Percentiles rank a stretch among this genome's conserved stretches.
These are phyloP conservation scores for Tolypocladium ovalisporum DNA, from an alignment of 2,329 filamentous ascomycete genomes.

Conservation along the genomic window DNA sequence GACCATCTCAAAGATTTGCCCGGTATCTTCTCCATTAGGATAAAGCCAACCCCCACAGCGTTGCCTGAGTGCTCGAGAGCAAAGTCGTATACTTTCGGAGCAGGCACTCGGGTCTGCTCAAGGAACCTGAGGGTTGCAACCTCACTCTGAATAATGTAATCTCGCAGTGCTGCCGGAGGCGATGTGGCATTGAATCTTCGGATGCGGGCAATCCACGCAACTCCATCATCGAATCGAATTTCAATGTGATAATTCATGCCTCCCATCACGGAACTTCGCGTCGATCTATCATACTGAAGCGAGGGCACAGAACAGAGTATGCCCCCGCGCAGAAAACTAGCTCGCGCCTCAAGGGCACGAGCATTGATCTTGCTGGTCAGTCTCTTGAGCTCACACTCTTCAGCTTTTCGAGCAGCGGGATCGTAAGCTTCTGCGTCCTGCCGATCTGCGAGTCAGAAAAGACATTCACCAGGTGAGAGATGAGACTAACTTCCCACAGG, in stretches of 20 bases:
- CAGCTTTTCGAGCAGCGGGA: constrained; percentile 19
- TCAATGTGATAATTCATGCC: constrained; percentile 33
- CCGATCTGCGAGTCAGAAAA: constrained; percentile 6
- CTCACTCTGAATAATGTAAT: constrained; percentile 28
- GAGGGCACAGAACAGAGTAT: constrained; percentile 22
- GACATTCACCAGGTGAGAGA: background rate
- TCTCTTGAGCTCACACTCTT: constrained; percentile 19
- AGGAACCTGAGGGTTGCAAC: constrained; percentile 29
- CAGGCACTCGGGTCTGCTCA: constrained; percentile 20
- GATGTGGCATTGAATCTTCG: constrained; percentile 28
- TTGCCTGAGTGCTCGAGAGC: constrained; percentile 17
- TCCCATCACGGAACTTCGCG: constrained; percentile 26
- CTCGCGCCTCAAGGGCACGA: constrained; percentile 22
- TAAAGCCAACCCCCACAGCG: constrained; percentile 26
- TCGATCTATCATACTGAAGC: constrained; percentile 23
- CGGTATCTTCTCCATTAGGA: constrained; percentile 30
- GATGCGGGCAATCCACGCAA: constrained; percentile 30
- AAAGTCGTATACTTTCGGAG: constrained; percentile 26
- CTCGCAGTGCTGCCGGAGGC: constrained; percentile 19
- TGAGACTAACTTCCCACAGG: constrained; percentile 22
- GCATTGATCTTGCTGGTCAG: constrained; percentile 24
- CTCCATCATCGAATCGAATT: constrained; percentile 29
- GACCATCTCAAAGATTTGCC: constrained; percentile 25
- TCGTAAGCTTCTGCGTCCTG: constrained; percentile 25
- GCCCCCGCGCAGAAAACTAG: constrained; percentile 22